These are phyloP conservation scores for Fusarium citri DNA, from an alignment of 2,329 filamentous ascomycete species.

Conservation along the genomic window DNA sequence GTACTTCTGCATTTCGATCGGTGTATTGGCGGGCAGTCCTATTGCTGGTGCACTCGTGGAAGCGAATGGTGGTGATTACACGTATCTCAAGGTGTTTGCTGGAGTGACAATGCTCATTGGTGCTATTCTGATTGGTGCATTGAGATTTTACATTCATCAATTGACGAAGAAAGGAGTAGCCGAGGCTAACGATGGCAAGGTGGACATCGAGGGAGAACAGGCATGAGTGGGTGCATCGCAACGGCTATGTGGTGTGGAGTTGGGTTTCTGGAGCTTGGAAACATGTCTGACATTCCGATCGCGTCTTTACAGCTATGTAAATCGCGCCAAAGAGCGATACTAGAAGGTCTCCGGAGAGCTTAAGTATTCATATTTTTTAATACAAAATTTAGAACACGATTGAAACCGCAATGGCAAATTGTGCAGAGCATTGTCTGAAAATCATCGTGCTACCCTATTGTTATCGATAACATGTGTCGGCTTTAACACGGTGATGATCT, in stretches of 20 bases:
- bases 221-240: neutral
- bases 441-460: neutral
- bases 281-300: neutral
- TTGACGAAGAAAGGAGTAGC: neutral
- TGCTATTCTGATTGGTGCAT: rapidly evolving
- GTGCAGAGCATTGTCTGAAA: neutral
- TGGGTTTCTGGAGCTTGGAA: rapidly evolving
- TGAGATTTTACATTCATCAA: neutral
- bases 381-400: rapidly evolving
- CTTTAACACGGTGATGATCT: neutral
- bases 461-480: neutral
- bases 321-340: neutral
- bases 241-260: rapidly evolving
- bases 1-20: neutral
- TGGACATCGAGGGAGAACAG: rapidly evolving
- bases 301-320: neutral
- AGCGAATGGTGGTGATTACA: neutral
- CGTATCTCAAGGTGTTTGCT: neutral
- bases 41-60: neutral
- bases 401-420: neutral
- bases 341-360: rapidly evolving
- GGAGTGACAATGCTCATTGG: neutral
- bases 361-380: rapidly evolving
- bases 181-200: neutral
- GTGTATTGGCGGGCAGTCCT: neutral